Percentiles rank a stretch among this genome's conserved stretches.
phyloP scores from a whole-genome alignment of 1,284 basidiomycete genomes.

The Apiotrichum sp. region DNA sequence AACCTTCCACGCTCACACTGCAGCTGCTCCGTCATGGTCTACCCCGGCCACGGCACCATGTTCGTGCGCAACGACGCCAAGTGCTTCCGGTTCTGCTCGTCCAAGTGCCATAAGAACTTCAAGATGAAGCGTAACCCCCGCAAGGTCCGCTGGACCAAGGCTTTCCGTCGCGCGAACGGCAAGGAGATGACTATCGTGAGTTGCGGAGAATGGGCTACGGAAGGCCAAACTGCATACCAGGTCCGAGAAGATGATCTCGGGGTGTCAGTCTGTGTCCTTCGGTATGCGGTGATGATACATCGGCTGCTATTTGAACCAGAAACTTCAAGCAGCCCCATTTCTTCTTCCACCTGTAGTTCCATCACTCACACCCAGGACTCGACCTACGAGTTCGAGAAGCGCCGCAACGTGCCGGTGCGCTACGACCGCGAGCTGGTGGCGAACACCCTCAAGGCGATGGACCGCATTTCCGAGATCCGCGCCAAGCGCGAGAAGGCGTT shows the following conservation, averaged over 20 bases:
- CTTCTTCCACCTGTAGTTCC: background rate
- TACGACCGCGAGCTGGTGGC: conserved; percentile 93
- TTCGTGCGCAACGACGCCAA: conserved; percentile 97
- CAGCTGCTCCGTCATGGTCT: conserved; percentile 80
- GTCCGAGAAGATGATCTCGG: no score
- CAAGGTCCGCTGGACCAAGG: conserved; percentile 99
- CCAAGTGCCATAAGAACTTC: conserved; percentile 99
- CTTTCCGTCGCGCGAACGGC: conserved; percentile 95
- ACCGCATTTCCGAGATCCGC: conserved; percentile 89
- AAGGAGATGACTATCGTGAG: conserved; percentile 99
- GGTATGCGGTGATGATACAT: no score
- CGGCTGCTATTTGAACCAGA: no score
- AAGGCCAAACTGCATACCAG: no score
- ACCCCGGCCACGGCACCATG: conserved; percentile 90
- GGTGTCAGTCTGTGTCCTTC: no score
- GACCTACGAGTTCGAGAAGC: conserved; percentile 98
- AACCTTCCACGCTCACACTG: background rate
- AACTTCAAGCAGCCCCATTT: background rate
- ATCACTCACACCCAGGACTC: conserved; percentile 62
- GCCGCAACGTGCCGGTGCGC: conserved; percentile 93
- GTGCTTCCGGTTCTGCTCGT: conserved; percentile 92
- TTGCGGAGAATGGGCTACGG: conserved; percentile 6
- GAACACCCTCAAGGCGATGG: conserved; percentile 96
- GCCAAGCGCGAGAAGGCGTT: conserved; percentile 88
- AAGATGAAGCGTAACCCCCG: conserved; percentile 99